Conservation (phyloP, 495 filamentous ascomycete genomes). For the Aspergillus incahuasiensis region DNA sequence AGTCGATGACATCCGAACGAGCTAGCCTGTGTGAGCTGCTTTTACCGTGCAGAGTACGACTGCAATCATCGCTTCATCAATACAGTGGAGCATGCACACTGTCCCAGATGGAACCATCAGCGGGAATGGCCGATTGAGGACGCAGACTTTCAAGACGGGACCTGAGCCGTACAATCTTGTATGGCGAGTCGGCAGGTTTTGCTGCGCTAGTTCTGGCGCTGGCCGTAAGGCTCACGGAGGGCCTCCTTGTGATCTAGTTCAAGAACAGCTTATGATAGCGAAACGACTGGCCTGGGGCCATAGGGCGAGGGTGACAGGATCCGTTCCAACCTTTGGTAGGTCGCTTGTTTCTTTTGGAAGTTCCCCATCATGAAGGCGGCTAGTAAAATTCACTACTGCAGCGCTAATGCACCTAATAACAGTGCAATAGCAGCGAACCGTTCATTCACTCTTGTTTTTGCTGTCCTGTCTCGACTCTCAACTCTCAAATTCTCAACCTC, state of each 20-base stretch:
- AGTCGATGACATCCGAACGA: background rate
- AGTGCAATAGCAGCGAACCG: constrained; percentile 3
- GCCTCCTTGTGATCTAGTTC: background rate
- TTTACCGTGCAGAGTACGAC: background rate
- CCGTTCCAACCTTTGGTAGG: too few species aligned
- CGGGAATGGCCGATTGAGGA: constrained; percentile 4
- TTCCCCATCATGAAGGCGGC: background rate
- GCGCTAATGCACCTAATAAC: constrained; percentile 15
- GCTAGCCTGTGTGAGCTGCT: background rate
- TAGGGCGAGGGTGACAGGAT: too few species aligned
- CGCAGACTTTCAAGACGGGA: background rate
- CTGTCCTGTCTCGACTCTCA: background rate
- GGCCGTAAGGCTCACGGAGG: background rate
- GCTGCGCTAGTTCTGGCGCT: background rate
- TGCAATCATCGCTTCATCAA: too few species aligned
- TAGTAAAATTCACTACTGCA: constrained; percentile 16
- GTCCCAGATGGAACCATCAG: too few species aligned
- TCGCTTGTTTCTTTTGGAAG: too few species aligned
- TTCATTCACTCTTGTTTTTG: constrained; percentile 3
- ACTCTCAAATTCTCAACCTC: background rate
- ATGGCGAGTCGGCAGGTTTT: too few species aligned
- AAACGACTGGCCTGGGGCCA: background rate
- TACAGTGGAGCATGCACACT: too few species aligned
- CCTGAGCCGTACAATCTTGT: too few species aligned
- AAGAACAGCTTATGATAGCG: background rate